Base-by-base conservation (phyloP, 345 rosid genomes). In the Hypericum androsaemum region DNA sequence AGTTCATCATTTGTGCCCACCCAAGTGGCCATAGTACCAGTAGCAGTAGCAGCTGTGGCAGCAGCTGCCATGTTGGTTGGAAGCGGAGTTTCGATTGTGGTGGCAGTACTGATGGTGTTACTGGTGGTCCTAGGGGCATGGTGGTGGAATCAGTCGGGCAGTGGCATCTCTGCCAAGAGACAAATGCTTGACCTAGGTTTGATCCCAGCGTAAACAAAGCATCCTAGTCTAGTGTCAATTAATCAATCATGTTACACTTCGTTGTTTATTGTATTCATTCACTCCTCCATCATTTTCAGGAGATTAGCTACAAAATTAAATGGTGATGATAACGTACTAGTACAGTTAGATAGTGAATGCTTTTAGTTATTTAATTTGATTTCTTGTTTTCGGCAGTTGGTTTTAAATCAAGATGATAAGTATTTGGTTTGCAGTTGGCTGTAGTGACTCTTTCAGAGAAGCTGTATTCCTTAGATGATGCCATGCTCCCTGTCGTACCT, bases 111-210 rank as follows among this genome's bases (percentile, higher is more conserved):
- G 80, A 67, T 84, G 88, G 71, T 61, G 66, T 44, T 56, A 67
- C 66, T 67, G 59, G 68, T 79, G 71, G 84, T 80, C 70, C 61
- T 82, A 63, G 95, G 92, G 68, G 72, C 86, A 52, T 77, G 38
- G 74, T 84, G 83, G 88, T 81, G 86, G 89, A 80, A 71, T 85
- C 74, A 86, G 78, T 70, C 64, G 66, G 80, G 64, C 79, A 76
- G 84, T 83, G 80, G 81, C 75, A 80, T 79, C 71, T 75, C 84
- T 82, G 64, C 80, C 67, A 71, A 69, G 79, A 66, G 71, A 72
- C 57, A 42, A 65, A 71, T 66, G 59, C 64, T 72, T 72, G 72
- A 78, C 71, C 68, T 83, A 76, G 90, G 84, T 78, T 69, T 70
- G 79, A 71, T 63, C 62, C 62, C 71, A 54, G 58, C 59, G 53